Conservation (phyloP, 2,329 filamentous ascomycete genomes). For the Dothidotthia symphoricarpi region DNA sequence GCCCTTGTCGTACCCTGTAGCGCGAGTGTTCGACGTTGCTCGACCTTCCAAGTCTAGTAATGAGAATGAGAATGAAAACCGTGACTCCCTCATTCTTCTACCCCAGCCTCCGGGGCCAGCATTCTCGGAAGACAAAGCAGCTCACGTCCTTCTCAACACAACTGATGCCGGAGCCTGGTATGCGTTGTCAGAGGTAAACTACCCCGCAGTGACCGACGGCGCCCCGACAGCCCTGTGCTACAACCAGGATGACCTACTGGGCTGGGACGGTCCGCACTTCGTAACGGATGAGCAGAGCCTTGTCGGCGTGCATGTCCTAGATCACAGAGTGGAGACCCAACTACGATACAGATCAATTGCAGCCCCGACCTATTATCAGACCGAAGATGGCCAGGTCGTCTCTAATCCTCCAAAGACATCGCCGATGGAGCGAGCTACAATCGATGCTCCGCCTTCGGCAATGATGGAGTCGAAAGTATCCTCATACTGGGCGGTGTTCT, state of each 20-base stretch:
- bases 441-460: slow-evolving; percentile 20
- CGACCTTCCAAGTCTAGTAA: slow-evolving; percentile 59
- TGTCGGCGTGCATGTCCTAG: slow-evolving; percentile 42
- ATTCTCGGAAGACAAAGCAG: slow-evolving; percentile 41
- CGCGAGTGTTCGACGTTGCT: slow-evolving; percentile 84
- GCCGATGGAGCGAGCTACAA: slow-evolving; percentile 18
- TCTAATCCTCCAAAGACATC: slow-evolving; percentile 22
- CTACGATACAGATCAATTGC: slow-evolving; percentile 24
- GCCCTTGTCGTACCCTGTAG: slow-evolving; percentile 73
- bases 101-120: slow-evolving; percentile 75
- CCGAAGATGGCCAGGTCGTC: slow-evolving; percentile 19
- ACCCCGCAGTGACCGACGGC: slow-evolving; percentile 78
- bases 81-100: slow-evolving; percentile 69
- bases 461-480: slow-evolving; percentile 14
- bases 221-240: slow-evolving; percentile 60
- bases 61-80: too few species aligned
- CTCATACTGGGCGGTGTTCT: slow-evolving; percentile 8
- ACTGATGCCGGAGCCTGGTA: slow-evolving; percentile 90
- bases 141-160: slow-evolving; percentile 74
- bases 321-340: slow-evolving; percentile 24
- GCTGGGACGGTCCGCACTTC: slow-evolving; percentile 27
- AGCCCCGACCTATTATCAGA: slow-evolving; percentile 24
- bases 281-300: slow-evolving; percentile 38
- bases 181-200: slow-evolving; percentile 81
- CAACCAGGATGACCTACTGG: slow-evolving; percentile 33